A percentile compares a stretch with the other conserved stretches of the same genome.
Conservation (phyloP, 208 protist species). For the Porcisia deanei region DNA sequence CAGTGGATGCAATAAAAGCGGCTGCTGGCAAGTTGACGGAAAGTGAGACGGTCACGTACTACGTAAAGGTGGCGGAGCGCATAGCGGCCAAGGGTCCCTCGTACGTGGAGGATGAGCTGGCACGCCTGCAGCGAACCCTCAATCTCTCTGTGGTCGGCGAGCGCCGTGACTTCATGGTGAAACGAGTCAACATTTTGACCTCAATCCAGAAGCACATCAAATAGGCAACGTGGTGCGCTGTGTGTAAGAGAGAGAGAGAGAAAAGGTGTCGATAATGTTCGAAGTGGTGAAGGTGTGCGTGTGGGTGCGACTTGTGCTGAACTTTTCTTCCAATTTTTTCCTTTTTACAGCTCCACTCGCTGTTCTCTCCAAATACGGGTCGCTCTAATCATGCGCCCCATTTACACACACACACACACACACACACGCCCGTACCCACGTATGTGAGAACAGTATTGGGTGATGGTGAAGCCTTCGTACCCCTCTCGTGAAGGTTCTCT, state of each 20-base stretch:
- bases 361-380: not conserved
- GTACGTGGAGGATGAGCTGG: constrained; percentile 47
- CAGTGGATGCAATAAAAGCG: constrained; percentile 24
- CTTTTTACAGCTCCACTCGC: not conserved
- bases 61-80: constrained; percentile 42
- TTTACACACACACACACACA: not conserved
- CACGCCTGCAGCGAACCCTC: constrained; percentile 40
- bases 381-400: not conserved
- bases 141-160: constrained; percentile 20
- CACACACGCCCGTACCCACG: not conserved
- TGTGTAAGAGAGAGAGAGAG: not conserved
- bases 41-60: constrained; percentile 28
- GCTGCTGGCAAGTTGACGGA: not conserved
- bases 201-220: constrained; percentile 30
- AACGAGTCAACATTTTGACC: constrained; percentile 55
- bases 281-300: not conserved
- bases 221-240: not conserved
- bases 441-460: too few relatives aligned
- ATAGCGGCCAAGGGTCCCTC: constrained; percentile 29
- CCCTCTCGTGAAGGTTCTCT: not conserved
- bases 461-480: not conserved
- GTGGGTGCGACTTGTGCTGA: not conserved
- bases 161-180: constrained; percentile 46
- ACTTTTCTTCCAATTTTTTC: not conserved
- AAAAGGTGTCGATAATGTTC: not conserved